Evolutionary conservation across 306 rosid species (phyloP), one percentile per base, ranked within the genome.

Genomic region (Sesbania bispinosa): DNA sequence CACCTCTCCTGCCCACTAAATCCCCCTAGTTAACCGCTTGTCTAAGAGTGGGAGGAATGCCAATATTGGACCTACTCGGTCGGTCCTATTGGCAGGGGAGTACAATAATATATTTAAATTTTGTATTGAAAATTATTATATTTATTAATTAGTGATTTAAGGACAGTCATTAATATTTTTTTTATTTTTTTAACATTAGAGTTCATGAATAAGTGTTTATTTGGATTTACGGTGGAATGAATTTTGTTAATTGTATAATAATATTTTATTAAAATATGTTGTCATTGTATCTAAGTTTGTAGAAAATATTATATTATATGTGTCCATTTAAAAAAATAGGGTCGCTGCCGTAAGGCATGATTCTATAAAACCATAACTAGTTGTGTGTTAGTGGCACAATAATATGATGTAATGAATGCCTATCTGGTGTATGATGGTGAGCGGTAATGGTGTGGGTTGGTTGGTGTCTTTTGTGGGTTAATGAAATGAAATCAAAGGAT

Each of bases 401-500:
- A 43, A 65, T 36, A 35, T 18, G 19, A 36, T 19, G 38, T 11
- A 55, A 63, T 60, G 55, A 30, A 43, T 45, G 29, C 8, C 59
- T 26, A 54, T 69, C 18, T 68, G 54, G 18, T 69, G 69, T 69
- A 67, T 77, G 85, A 77, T 54, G 77, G 71, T 77, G 76, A 48
- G 18, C 16, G 55, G 53, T 14, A 21, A 19, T 30, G 62, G 62
- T 46, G 42, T 13, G 76, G 32, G 60, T 71, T 59, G 69, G 69
- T 75, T 75, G 83, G 50, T 79, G 87, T 85, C 71, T 58, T 84
- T 59, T 79, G 87, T 41, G 63, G 74, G 57, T 79, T 48, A 67
- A 84, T 54, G 61, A 81, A 70, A 79, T 65, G 62, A 66, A 77
- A 35, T 0, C 1, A 32, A 32, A 62, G 55, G 76, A 69, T 55